Evolutionary conservation across 225 moss, liverwort and hornwort genomes (phyloP).

Genomic region (Climacium dendroides): DNA sequence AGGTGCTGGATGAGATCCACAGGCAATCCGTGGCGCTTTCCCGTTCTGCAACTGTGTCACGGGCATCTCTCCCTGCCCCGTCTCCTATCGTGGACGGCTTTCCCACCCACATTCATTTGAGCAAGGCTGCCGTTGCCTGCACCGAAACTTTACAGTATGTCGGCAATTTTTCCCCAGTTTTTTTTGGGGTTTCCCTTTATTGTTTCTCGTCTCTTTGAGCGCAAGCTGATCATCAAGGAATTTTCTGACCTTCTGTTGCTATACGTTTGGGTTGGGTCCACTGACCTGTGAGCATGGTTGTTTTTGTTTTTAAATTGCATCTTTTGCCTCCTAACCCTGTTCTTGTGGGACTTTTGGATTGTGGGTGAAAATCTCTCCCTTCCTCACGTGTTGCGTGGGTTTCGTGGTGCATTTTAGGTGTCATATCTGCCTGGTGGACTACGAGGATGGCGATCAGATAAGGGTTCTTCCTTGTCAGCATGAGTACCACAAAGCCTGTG

Average conservation of each 20-base stretch:
- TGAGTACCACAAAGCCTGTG: constrained; percentile 80
- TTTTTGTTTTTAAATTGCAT: neutral
- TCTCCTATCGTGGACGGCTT: constrained; percentile 74
- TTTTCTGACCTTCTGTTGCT: neutral
- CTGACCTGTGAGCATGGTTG: neutral
- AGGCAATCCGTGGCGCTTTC: constrained; percentile 83
- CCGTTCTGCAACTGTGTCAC: constrained; percentile 60
- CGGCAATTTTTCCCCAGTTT: neutral
- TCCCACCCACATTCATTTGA: constrained; percentile 56
- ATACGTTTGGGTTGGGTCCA: neutral
- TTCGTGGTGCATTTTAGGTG: constrained; percentile 29
- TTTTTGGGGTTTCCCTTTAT: neutral
- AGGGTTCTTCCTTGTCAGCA: constrained; percentile 83
- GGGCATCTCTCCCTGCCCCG: constrained; percentile 68
- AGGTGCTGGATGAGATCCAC: constrained; percentile 94
- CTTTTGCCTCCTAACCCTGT: neutral
- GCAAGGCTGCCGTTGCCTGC: constrained; percentile 29
- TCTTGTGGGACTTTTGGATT: neutral
- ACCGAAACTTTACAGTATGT: constrained; percentile 69
- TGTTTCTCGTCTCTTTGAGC: neutral
- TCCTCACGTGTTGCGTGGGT: neutral
- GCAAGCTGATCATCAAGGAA: neutral
- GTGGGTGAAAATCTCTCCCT: neutral
- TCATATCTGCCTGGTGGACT: constrained; percentile 85
- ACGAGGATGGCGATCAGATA: constrained; percentile 80